Conservation (phyloP, 176 grass and related monocot genomes). For the Avena insularis region DNA sequence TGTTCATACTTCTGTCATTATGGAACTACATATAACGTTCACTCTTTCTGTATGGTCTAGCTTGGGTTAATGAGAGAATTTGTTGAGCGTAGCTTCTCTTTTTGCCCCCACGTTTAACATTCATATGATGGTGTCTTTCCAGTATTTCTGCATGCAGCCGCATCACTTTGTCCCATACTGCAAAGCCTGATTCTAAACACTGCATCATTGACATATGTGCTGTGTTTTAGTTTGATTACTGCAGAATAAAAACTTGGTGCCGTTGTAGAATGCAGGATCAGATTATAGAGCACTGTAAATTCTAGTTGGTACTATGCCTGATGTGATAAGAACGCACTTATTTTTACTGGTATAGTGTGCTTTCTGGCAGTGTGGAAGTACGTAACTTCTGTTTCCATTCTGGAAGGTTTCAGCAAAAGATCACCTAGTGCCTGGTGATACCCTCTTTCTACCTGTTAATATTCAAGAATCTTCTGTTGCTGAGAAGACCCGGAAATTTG, state of each 20-base stretch:
- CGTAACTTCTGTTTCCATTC: constrained; percentile 49
- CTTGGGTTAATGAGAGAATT: constrained; percentile 8
- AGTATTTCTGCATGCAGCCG: constrained; percentile 21
- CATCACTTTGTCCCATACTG: background rate
- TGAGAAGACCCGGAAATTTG: constrained; percentile 57
- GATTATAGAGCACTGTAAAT: background rate
- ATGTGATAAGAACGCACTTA: constrained; percentile 14
- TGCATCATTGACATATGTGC: background rate
- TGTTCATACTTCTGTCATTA: constrained; percentile 19
- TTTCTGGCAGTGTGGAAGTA: constrained; percentile 15
- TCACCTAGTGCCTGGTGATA: constrained; percentile 72
- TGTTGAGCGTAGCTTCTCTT: background rate
- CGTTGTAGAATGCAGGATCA: background rate
- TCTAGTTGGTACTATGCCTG: constrained; percentile 21
- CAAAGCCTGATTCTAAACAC: background rate
- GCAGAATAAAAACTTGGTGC: constrained; percentile 7
- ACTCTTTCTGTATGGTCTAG: constrained; percentile 24
- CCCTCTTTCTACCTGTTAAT: constrained; percentile 77
- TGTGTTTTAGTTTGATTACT: constrained; percentile 18
- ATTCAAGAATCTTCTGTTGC: constrained; percentile 54
- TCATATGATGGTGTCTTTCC: background rate
- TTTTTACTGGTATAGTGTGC: background rate
- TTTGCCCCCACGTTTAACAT: background rate
- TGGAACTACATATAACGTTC: background rate
- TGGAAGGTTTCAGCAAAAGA: constrained; percentile 85